Conservation (phyloP, 2,329 filamentous ascomycete genomes). For the Fusarium luffae region DNA sequence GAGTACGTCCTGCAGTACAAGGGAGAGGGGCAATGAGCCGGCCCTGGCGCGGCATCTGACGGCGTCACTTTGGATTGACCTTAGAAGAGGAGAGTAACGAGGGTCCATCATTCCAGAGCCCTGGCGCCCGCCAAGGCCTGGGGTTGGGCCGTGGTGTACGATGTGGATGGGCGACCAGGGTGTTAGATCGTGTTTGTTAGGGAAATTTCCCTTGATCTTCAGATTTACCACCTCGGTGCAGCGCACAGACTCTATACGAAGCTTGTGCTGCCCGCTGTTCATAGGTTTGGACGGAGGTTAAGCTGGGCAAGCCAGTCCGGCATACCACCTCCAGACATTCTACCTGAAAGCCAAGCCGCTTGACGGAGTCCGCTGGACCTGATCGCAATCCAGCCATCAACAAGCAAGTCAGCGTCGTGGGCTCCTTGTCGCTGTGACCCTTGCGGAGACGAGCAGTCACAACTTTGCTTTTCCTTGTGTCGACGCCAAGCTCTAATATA, state of each 20-base stretch:
- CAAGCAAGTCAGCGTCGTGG: conserved; percentile 20
- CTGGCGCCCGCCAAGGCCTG: conserved; percentile 35
- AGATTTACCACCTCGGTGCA: conserved; percentile 14
- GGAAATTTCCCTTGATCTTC: conserved; percentile 39
- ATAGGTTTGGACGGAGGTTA: neutral
- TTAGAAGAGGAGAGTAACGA: conserved; percentile 16
- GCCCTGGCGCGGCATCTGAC: conserved; percentile 30
- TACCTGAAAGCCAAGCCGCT: conserved; percentile 20
- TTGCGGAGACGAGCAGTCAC: conserved; percentile 36
- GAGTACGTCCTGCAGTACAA: conserved; percentile 19
- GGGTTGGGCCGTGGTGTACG: conserved; percentile 35
- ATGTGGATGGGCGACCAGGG: conserved; percentile 28
- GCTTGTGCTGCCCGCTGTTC: conserved; percentile 5
- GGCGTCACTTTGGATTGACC: conserved; percentile 1
- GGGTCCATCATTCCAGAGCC: conserved; percentile 41
- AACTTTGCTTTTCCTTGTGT: conserved; percentile 42
- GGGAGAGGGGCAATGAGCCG: conserved; percentile 33
- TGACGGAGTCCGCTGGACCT: conserved; percentile 8
- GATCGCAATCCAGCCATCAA: conserved; percentile 24
- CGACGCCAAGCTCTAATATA: conserved; percentile 15
- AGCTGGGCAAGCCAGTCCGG: neutral
- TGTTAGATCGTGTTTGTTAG: conserved; percentile 34
- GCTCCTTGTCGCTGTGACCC: conserved; percentile 30
- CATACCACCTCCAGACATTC: neutral
- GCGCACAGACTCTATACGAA: conserved; percentile 28